These are phyloP conservation scores for Elsinoe fawcettii DNA, from an alignment of 2,329 filamentous ascomycete species.

Conservation along the genomic window DNA sequence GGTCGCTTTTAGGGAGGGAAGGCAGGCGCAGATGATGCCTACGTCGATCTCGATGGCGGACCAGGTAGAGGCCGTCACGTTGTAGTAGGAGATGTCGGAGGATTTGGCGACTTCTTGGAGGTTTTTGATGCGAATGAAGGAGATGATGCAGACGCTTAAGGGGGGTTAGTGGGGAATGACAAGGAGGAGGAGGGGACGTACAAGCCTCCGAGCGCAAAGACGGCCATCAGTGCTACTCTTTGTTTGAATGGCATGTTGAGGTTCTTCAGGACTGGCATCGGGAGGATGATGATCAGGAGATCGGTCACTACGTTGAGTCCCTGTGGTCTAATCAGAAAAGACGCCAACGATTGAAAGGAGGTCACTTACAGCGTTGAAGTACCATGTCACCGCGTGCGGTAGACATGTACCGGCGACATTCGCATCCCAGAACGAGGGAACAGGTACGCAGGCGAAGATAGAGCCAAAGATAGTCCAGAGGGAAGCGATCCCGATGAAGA, in stretches of 20 bases:
- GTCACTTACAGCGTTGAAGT: slow-evolving; percentile 15
- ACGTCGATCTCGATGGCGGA: slow-evolving; percentile 18
- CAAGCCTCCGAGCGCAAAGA: slow-evolving; percentile 20
- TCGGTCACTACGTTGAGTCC: slow-evolving; percentile 19
- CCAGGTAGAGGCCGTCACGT: slow-evolving; percentile 18
- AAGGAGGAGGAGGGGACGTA: background rate
- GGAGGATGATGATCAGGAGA: slow-evolving; percentile 17
- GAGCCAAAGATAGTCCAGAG: slow-evolving; percentile 15
- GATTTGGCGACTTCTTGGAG: slow-evolving; percentile 17
- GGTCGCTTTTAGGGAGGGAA: slow-evolving; percentile 19
- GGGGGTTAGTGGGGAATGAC: background rate
- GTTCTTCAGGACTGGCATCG: slow-evolving; percentile 15
- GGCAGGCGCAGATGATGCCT: slow-evolving; percentile 19
- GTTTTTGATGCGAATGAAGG: slow-evolving; percentile 19
- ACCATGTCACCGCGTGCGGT: slow-evolving; percentile 14
- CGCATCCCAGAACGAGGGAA: slow-evolving; percentile 16
- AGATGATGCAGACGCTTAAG: slow-evolving; percentile 19
- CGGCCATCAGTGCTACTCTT: slow-evolving; percentile 16
- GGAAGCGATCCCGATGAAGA: slow-evolving; percentile 22
- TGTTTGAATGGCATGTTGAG: slow-evolving; percentile 17
- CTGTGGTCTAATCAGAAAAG: background rate
- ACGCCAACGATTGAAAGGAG: too few species aligned
- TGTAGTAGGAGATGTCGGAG: slow-evolving; percentile 16
- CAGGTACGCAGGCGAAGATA: slow-evolving; percentile 16
- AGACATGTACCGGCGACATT: slow-evolving; percentile 10